Evolutionary conservation across 2,329 filamentous ascomycete species (phyloP).

Genomic region (Phoma herbarum): DNA sequence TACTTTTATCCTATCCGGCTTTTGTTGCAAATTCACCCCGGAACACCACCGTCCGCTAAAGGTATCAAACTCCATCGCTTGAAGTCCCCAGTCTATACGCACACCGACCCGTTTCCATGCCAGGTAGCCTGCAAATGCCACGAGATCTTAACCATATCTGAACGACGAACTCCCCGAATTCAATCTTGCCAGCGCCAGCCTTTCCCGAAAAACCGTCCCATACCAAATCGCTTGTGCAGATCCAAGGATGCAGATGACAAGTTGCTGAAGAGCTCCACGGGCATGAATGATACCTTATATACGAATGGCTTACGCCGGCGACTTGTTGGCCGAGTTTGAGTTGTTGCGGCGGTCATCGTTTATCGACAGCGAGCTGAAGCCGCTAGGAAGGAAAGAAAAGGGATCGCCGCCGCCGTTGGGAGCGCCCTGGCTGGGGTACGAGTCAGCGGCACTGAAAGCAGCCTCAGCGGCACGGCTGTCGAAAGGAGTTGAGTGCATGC

Average conservation of each 20-base stretch:
- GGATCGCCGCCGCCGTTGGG: slow-evolving; percentile 75
- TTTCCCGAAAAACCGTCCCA: slow-evolving; percentile 47
- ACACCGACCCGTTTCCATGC: slow-evolving; percentile 44
- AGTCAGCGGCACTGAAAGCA: slow-evolving; percentile 88
- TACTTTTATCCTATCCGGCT: slow-evolving; percentile 44
- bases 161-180: slow-evolving; percentile 50
- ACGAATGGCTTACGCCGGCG: slow-evolving; percentile 50
- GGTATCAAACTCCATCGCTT: slow-evolving; percentile 52
- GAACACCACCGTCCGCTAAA: slow-evolving; percentile 47
- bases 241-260: slow-evolving; percentile 39
- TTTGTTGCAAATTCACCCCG: slow-evolving; percentile 44
- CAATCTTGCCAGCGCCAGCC: slow-evolving; percentile 48
- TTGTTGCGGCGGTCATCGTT: slow-evolving; percentile 63
- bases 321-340: slow-evolving; percentile 51
- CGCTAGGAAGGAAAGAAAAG: slow-evolving; percentile 79
- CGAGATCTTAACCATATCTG: slow-evolving; percentile 49
- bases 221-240: slow-evolving; percentile 48
- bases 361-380: slow-evolving; percentile 77
- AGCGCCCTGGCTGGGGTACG: slow-evolving; percentile 79
- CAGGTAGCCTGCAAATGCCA: slow-evolving; percentile 51
- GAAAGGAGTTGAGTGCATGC: slow-evolving; percentile 85
- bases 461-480: slow-evolving; percentile 94
- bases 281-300: slow-evolving; percentile 41
- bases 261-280: slow-evolving; percentile 1
- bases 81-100: slow-evolving; percentile 51